Percentiles rank a stretch among this genome's conserved stretches.
These are phyloP conservation scores for Trifolium pratense DNA, from an alignment of 306 rosid species.

Conservation along the genomic window DNA sequence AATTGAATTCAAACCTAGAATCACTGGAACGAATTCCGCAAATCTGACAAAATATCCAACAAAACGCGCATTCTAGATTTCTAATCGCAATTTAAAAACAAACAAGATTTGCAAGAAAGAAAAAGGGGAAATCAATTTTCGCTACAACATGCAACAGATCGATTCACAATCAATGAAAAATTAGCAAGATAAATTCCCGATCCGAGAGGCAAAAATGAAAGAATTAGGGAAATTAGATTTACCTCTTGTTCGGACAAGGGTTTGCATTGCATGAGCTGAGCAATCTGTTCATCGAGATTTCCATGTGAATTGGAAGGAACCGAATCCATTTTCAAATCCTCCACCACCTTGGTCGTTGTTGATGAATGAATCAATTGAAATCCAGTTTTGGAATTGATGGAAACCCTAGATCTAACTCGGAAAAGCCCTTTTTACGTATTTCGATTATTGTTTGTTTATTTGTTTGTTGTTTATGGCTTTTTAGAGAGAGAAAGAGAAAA, in stretches of 20 bases:
- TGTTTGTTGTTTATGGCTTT: constrained; percentile 39
- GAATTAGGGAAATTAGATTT: neutral
- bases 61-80: neutral
- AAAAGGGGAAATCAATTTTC: neutral
- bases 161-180: constrained; percentile 10
- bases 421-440: constrained; percentile 46
- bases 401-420: constrained; percentile 64
- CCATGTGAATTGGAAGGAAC: constrained; percentile 83
- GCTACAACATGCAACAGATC: constrained; percentile 41
- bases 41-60: constrained; percentile 29
- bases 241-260: constrained; percentile 97
- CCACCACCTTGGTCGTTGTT: constrained; percentile 32
- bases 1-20: constrained; percentile 2
- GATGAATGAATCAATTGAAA: too few relatives aligned
- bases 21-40: neutral
- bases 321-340: constrained; percentile 67
- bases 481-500: constrained; percentile 27
- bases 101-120: constrained; percentile 12
- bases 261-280: constrained; percentile 99
- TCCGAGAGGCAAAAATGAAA: constrained; percentile 42
- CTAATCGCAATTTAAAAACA: neutral
- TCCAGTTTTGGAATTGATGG: constrained; percentile 36
- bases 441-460: neutral
- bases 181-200: constrained; percentile 43
- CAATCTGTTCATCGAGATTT: constrained; percentile 88